Conservation (phyloP, 345 rosid species). For the Lagerstroemia speciosa region DNA sequence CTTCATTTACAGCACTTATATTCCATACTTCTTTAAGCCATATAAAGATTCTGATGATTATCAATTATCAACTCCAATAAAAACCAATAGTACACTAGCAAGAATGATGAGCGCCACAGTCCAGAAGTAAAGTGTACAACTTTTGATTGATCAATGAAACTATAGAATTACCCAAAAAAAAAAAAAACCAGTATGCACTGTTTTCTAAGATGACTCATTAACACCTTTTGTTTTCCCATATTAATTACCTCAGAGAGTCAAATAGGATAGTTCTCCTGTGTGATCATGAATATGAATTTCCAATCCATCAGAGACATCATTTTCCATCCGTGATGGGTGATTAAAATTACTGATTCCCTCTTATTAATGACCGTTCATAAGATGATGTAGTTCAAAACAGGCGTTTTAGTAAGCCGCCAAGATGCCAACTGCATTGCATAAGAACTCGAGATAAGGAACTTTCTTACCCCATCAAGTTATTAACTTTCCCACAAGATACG, state of each 20-base stretch:
- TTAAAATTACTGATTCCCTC: neutral
- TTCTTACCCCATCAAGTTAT: conserved; percentile 47
- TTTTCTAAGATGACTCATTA: too few species aligned
- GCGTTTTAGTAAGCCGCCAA: neutral
- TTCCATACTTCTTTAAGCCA: neutral
- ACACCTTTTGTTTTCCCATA: too few species aligned
- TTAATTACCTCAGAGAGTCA: too few species aligned
- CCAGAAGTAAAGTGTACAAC: too few species aligned
- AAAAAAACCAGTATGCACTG: too few species aligned
- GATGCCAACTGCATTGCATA: neutral
- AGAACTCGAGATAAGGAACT: neutral
- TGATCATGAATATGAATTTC: neutral
- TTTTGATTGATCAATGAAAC: too few species aligned
- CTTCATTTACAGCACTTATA: neutral
- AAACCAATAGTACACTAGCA: too few species aligned
- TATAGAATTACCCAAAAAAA: too few species aligned
- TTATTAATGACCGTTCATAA: neutral
- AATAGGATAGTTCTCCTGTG: neutral
- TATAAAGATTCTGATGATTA: neutral
- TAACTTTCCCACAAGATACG: conserved; percentile 52
- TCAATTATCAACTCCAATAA: neutral
- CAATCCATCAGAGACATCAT: neutral
- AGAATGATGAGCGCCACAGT: too few species aligned
- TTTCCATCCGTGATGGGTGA: neutral
- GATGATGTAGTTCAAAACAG: neutral